Evolutionary conservation across 2,329 filamentous ascomycete genomes (phyloP).

Genomic region (Aspergillus versicolor): DNA sequence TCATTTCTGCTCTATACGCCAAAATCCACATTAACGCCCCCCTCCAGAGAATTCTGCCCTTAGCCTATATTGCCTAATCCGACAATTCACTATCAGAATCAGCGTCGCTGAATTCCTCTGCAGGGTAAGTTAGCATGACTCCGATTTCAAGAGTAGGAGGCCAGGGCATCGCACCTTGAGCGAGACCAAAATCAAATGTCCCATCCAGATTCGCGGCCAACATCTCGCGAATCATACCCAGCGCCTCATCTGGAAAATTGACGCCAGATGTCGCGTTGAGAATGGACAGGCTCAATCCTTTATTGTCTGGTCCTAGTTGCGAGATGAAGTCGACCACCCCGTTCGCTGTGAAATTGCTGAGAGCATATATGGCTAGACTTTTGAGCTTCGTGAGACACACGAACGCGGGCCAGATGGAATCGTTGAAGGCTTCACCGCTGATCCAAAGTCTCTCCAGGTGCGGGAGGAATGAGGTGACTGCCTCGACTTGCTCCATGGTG

Average conservation of each 20-base stretch:
- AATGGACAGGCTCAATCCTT: constrained; percentile 30
- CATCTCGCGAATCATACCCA: constrained; percentile 29
- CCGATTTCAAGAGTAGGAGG: not conserved
- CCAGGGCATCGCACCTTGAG: constrained; percentile 15
- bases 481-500: constrained; percentile 28
- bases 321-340: constrained; percentile 33
- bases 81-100: constrained; percentile 20
- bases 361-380: constrained; percentile 30
- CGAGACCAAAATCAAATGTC: constrained; percentile 25
- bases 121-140: constrained; percentile 9
- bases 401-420: constrained; percentile 26
- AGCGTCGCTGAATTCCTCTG: constrained; percentile 25
- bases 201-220: constrained; percentile 21
- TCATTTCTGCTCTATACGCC: not conserved
- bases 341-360: constrained; percentile 32
- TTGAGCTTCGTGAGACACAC: constrained; percentile 28
- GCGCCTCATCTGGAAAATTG: constrained; percentile 26
- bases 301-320: constrained; percentile 28
- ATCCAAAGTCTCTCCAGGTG: constrained; percentile 34
- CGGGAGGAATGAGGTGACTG: constrained; percentile 28
- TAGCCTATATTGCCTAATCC: constrained; percentile 6
- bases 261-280: constrained; percentile 24
- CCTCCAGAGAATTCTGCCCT: not conserved
- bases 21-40: not conserved
- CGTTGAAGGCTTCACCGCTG: constrained; percentile 30